phyloP scores from a whole-genome alignment of 208 protist genomes.

The Trypanosoma vivax region DNA sequence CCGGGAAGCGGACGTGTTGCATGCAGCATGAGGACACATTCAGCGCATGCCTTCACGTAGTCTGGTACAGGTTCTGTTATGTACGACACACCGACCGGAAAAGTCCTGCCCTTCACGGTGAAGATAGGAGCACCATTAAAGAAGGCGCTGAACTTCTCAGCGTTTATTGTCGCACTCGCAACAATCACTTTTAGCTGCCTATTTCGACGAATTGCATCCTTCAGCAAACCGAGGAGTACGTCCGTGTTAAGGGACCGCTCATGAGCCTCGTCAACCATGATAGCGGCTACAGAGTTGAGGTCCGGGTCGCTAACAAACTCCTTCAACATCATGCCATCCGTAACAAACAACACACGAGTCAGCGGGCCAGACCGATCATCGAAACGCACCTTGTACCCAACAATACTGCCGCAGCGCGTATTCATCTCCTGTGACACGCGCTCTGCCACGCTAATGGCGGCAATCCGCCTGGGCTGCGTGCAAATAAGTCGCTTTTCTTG shows the following conservation, averaged over 20 bases:
- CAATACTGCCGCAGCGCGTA: conserved; percentile 77
- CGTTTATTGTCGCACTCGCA: conserved; percentile 97
- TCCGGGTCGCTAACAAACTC: conserved; percentile 94
- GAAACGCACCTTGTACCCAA: conserved; percentile 97
- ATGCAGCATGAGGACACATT: conserved; percentile 92
- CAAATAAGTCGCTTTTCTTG: conserved; percentile 76
- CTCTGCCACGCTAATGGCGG: conserved; percentile 97
- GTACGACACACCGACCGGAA: conserved; percentile 95
- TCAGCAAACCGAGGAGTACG: conserved; percentile 87
- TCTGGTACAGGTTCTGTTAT: conserved; percentile 91
- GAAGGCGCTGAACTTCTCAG: conserved; percentile 95
- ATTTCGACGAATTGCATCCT: conserved; percentile 72
- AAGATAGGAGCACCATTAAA: conserved; percentile 95
- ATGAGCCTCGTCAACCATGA: conserved; percentile 99
- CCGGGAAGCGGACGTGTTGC: conserved; percentile 83
- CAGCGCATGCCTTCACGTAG: conserved; percentile 96
- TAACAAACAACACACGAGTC: conserved; percentile 96
- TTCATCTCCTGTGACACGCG: conserved; percentile 96
- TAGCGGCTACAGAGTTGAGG: conserved; percentile 90
- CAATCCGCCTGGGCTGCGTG: conserved; percentile 99
- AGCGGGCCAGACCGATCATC: conserved; percentile 91
- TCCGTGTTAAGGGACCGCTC: conserved; percentile 95
- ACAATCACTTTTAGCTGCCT: conserved; percentile 95
- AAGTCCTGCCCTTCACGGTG: conserved; percentile 95
- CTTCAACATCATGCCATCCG: conserved; percentile 98